Conservation (phyloP, 73 alveolate genomes). For the Paramecium sonneborni region DNA sequence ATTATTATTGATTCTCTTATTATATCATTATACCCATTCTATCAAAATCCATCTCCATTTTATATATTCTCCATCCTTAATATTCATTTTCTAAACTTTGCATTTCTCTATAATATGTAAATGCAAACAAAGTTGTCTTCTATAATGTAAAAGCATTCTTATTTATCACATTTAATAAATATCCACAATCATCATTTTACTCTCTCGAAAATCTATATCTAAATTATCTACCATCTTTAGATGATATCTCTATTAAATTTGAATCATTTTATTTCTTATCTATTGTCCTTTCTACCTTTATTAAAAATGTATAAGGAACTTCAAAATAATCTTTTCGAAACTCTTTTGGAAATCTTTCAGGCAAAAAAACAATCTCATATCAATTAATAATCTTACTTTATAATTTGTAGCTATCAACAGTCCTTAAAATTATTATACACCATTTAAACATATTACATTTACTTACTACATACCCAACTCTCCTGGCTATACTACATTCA, state of each 20-base stretch:
- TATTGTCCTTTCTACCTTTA: constrained; percentile 19
- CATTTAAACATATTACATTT: not conserved
- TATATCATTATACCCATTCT: not conserved
- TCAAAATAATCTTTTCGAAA: not conserved
- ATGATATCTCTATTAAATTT: not conserved
- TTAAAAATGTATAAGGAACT: constrained; percentile 15
- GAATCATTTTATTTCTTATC: constrained; percentile 34
- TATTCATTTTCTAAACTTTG: not conserved
- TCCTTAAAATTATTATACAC: not conserved
- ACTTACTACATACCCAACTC: not conserved
- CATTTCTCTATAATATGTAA: not conserved
- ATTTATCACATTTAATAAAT: not conserved
- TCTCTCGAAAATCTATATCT: constrained; percentile 33
- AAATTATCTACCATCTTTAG: constrained; percentile 57
- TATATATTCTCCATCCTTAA: constrained; percentile 39
- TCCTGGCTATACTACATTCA: not conserved
- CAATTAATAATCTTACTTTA: not conserved
- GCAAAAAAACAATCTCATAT: not conserved
- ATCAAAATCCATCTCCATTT: constrained; percentile 23
- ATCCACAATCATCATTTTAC: not conserved
- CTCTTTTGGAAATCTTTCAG: not conserved
- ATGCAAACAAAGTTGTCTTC: not conserved
- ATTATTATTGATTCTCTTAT: not conserved
- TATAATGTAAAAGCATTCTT: constrained; percentile 3
- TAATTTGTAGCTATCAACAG: not conserved